Percentiles rank a stretch among this genome's conserved stretches.
These are phyloP conservation scores for Scenedesmus sp. DNA, from an alignment of 163 green algal species.

Conservation along the genomic window DNA sequence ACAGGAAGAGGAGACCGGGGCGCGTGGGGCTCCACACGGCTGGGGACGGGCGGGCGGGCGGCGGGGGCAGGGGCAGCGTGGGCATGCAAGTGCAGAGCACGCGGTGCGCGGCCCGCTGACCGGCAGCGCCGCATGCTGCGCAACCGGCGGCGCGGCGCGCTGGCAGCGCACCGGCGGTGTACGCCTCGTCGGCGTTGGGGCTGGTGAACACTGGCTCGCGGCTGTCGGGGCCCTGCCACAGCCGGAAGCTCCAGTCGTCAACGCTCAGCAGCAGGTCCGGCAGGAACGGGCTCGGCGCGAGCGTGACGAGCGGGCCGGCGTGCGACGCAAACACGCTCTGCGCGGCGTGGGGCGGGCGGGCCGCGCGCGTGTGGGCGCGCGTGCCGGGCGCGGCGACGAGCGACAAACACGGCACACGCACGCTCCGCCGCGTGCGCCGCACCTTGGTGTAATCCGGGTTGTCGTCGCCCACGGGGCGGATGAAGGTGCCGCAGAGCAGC, in stretches of 20 bases:
- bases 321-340: no score
- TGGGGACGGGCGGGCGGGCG: conserved; percentile 32
- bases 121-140: no score
- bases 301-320: no score
- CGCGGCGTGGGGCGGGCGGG: no score
- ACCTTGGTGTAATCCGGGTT: conserved; percentile 62
- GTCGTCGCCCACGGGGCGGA: conserved; percentile 67
- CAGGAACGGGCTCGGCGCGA: conserved; percentile 72
- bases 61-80: neutral
- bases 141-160: neutral
- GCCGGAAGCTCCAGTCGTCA: conserved; percentile 78
- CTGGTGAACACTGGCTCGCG: conserved; percentile 72
- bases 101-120: no score
- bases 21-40: conserved; percentile 83
- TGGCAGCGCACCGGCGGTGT: conserved; percentile 67
- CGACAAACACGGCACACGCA: no score
- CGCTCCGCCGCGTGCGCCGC: no score
- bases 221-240: conserved; percentile 66
- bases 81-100: neutral
- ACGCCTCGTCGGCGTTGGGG: conserved; percentile 64
- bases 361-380: no score
- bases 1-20: conserved; percentile 80
- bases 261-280: conserved; percentile 76
- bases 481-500: conserved; percentile 70
- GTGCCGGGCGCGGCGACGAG: no score